These are phyloP conservation scores for Nicotiana noctiflora DNA, from an alignment of 257 asterid species.

Conservation along the genomic window DNA sequence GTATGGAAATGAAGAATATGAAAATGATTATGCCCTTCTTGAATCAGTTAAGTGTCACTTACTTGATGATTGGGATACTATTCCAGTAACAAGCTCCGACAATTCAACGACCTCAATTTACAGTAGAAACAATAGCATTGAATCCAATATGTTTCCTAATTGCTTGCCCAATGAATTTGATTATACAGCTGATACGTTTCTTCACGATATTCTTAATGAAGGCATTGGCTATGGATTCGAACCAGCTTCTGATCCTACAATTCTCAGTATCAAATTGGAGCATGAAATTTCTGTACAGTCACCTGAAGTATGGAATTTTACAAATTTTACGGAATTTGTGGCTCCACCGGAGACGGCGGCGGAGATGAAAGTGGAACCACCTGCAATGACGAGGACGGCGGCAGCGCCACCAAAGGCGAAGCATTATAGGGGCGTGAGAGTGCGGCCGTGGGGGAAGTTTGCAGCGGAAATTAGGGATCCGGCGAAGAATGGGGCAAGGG, in stretches of 20 bases:
- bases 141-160: neutral
- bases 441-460: constrained; percentile 42
- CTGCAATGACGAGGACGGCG: neutral
- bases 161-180: constrained; percentile 1
- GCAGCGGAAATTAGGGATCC: constrained; percentile 51
- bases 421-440: constrained; percentile 38
- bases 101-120: neutral
- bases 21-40: constrained; percentile 24
- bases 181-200: neutral
- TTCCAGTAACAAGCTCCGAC: neutral
- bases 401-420: constrained; percentile 2
- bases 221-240: neutral
- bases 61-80: constrained; percentile 20
- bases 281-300: neutral
- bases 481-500: constrained; percentile 32
- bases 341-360: neutral
- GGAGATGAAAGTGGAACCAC: neutral
- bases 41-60: constrained; percentile 24
- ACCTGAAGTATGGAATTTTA: neutral
- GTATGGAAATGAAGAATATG: constrained; percentile 14
- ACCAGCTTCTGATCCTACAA: neutral
- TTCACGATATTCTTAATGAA: neutral
- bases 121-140: neutral
- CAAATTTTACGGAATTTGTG: neutral
- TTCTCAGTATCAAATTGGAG: constrained; percentile 11